These are phyloP conservation scores for Dendrothele bispora DNA, from an alignment of 768 basidiomycete species.

Conservation along the genomic window DNA sequence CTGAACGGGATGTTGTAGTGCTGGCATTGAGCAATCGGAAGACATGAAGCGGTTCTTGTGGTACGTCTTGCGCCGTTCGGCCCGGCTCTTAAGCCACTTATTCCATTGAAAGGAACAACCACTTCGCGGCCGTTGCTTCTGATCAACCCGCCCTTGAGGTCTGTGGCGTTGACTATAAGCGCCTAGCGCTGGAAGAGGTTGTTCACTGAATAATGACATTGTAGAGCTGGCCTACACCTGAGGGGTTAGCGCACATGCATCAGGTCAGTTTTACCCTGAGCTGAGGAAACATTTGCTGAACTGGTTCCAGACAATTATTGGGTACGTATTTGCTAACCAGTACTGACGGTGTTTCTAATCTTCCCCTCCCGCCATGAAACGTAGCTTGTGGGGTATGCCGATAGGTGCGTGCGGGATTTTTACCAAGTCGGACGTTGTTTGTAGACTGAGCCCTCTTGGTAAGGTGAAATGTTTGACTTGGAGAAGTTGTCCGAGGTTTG, in stretches of 20 bases:
- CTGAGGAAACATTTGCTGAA: slow-evolving; percentile 1
- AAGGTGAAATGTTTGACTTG: slow-evolving; percentile 73
- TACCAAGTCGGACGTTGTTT: background rate
- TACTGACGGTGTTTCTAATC: too few relatives aligned
- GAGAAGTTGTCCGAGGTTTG: slow-evolving; percentile 60
- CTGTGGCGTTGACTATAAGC: slow-evolving; percentile 1
- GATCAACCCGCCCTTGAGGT: slow-evolving; percentile 71
- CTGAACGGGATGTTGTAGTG: too few relatives aligned
- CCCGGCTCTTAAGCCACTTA: slow-evolving; percentile 3
- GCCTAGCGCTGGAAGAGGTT: background rate
- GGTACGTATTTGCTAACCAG: slow-evolving; percentile 51
- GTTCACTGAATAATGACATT: slow-evolving; percentile 6
- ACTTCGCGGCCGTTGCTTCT: slow-evolving; percentile 68
- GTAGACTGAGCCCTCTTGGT: background rate
- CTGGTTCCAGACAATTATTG: slow-evolving; percentile 50
- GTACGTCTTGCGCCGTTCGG: too few relatives aligned
- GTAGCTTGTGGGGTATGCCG: slow-evolving; percentile 74
- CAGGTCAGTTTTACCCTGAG: slow-evolving; percentile 41
- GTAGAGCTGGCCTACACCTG: slow-evolving; percentile 55
- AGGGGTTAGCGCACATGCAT: slow-evolving; percentile 48
- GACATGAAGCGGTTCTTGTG: slow-evolving; percentile 76
- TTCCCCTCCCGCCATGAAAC: too few relatives aligned
- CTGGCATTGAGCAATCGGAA: slow-evolving; percentile 67
- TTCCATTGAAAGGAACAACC: slow-evolving; percentile 55
- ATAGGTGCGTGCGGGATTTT: slow-evolving; percentile 42